Evolutionary conservation across 805 yeast species (phyloP), one percentile per base, ranked within the genome.

Genomic region (Candida awuae): DNA sequence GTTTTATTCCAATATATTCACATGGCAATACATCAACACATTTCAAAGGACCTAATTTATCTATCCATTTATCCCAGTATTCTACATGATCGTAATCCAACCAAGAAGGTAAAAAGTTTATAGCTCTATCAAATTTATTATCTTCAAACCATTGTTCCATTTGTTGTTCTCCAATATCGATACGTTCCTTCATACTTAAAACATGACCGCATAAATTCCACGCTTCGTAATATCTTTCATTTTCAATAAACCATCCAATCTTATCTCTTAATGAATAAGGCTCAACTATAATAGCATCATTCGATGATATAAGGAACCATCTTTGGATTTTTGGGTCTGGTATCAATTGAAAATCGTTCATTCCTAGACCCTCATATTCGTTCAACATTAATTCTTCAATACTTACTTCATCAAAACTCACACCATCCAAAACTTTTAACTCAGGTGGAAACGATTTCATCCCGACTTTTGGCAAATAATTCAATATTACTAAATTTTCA

Each of bases 341-440:
- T 15, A 29, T 19, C 34, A 88, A 58, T 47, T 75, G 79, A 53
- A 83, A 84, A 54, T 92, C 97, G 55, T 90, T 88, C 14, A 83
- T 64, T 0, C 94, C 87, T 31, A 85, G 59, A 12, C 68, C 64
- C 17, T 74, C 68, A 33, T 65, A 71, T 25, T 74, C 73, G 36
- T 71, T 72, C 41, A 85, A 58, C 0, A 80, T 75, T 3, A 90
- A 68, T 53, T 81, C 94, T 56, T 90, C 96, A 17, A 79, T 85
- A 38, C 83, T 77, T 12, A 74, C 68, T 36, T 84, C 94, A 42
- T 75, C 81, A 8, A 90, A 85, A 8, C 78, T 74, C 1, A 63
- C 49, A 2, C 79, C 65, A 54, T 81, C 80, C 15, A 85, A 61
- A 1, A 92, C 66, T 43, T 80, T 74, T 18, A 90, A 61, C 47